A percentile compares a stretch with the other conserved stretches of the same genome.
phyloP scores from a whole-genome alignment of 2,329 filamentous ascomycete genomes.

The Paracoccidioides brasiliensis region DNA sequence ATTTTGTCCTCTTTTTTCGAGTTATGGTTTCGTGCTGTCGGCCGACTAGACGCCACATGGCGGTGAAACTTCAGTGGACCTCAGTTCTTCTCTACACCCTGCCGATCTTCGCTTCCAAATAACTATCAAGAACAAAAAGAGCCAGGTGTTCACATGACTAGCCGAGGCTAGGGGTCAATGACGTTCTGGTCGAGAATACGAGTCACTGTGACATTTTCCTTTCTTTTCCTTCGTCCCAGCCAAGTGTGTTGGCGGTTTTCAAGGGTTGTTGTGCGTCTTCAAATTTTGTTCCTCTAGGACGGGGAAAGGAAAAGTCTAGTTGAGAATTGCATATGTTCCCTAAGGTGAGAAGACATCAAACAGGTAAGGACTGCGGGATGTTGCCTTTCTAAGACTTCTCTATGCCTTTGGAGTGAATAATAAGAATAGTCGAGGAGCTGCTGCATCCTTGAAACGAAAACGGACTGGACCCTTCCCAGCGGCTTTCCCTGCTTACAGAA shows the following conservation, averaged over 20 bases:
- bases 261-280: too few relatives aligned
- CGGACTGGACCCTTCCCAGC: too few relatives aligned
- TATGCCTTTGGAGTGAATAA: too few relatives aligned
- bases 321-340: too few relatives aligned
- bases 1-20: background rate
- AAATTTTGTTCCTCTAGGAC: too few relatives aligned
- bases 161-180: background rate
- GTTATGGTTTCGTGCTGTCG: background rate
- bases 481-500: too few relatives aligned
- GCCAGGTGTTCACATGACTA: background rate
- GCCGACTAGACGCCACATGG: background rate
- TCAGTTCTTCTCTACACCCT: background rate
- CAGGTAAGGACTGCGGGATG: too few relatives aligned
- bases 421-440: too few relatives aligned
- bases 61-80: background rate
- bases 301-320: too few relatives aligned
- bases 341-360: too few relatives aligned
- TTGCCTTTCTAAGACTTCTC: too few relatives aligned
- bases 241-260: background rate
- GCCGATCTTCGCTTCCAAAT: background rate
- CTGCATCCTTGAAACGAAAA: too few relatives aligned
- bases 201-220: background rate
- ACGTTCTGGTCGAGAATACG: background rate
- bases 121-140: background rate
- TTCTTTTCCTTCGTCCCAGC: background rate